A percentile compares a stretch with the other conserved stretches of the same genome.
Evolutionary conservation across 805 yeast genomes (phyloP).

Genomic region (Tetrapisispora taiwanensis): DNA sequence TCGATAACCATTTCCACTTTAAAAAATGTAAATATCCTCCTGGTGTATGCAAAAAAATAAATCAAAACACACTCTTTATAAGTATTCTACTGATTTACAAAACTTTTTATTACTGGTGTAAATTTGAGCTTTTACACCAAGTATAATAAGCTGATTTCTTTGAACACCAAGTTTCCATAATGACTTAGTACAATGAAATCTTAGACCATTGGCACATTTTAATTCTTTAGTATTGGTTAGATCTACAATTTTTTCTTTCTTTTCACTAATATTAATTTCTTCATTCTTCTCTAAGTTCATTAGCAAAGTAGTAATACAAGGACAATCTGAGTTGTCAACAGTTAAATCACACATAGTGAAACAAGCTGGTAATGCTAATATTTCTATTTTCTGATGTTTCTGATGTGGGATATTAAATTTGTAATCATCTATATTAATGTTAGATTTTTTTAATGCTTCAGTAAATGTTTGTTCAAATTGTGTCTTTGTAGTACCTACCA

Average conservation of each 20-base stretch:
- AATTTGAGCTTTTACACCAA: conserved; percentile 16
- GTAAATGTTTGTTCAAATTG: conserved; percentile 13
- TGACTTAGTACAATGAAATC: conserved; percentile 13
- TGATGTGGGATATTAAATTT: conserved; percentile 3
- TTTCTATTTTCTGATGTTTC: background rate
- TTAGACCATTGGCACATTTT: conserved; percentile 8
- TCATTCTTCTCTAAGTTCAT: conserved; percentile 3
- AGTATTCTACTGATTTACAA: conserved; percentile 9
- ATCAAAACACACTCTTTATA: conserved; percentile 2
- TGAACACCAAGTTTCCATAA: conserved; percentile 19
- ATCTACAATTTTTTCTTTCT: conserved; percentile 13
- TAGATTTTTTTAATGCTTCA: conserved; percentile 4
- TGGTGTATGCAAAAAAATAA: too few relatives aligned
- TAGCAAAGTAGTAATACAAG: conserved; percentile 8
- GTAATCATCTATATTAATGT: conserved; percentile 5
- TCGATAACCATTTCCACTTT: too few relatives aligned
- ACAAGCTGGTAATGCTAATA: conserved; percentile 17
- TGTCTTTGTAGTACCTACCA: conserved; percentile 11
- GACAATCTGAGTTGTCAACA: conserved; percentile 11
- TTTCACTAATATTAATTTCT: too few relatives aligned
- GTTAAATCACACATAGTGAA: conserved; percentile 11
- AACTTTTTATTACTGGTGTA: conserved; percentile 12
- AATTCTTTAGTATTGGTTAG: conserved; percentile 6
- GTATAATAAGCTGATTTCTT: conserved; percentile 9
- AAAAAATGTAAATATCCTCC: too few relatives aligned